Conservation (phyloP, 2,329 filamentous ascomycete genomes). For the Blastomyces parvus region DNA sequence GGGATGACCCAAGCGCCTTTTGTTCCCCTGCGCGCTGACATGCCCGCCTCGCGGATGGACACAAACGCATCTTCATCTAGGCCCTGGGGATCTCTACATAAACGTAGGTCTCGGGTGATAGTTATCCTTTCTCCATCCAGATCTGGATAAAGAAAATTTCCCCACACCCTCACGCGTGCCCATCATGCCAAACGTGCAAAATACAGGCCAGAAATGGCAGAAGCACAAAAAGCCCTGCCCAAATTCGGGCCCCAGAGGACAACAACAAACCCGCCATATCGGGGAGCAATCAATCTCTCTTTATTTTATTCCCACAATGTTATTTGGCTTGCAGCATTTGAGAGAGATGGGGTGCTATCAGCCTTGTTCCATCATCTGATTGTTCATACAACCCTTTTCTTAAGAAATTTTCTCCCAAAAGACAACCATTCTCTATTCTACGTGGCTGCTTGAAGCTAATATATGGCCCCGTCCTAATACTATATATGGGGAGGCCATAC, state of each 20-base stretch:
- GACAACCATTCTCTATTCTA: background rate
- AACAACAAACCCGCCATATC: background rate
- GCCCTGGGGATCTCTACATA: background rate
- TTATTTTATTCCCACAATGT: background rate
- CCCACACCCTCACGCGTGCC: background rate
- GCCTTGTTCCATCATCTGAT: background rate
- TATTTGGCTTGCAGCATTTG: background rate
- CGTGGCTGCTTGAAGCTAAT: background rate
- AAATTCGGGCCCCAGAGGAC: background rate
- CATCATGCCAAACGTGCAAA: background rate
- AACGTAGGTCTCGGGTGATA: constrained; percentile 1
- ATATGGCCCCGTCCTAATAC: background rate
- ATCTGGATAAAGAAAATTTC: background rate
- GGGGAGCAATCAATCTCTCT: too few relatives aligned
- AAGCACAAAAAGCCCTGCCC: background rate
- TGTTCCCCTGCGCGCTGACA: background rate
- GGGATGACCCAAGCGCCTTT: background rate
- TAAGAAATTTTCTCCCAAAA: too few relatives aligned
- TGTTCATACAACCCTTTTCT: background rate
- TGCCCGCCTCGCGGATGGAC: background rate
- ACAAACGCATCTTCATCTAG: background rate
- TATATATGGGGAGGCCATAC: background rate
- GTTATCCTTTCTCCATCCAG: background rate
- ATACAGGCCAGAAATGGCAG: background rate
- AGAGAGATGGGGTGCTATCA: background rate